Base-by-base conservation (phyloP, 345 rosid species). In the Turritis glabra region DNA sequence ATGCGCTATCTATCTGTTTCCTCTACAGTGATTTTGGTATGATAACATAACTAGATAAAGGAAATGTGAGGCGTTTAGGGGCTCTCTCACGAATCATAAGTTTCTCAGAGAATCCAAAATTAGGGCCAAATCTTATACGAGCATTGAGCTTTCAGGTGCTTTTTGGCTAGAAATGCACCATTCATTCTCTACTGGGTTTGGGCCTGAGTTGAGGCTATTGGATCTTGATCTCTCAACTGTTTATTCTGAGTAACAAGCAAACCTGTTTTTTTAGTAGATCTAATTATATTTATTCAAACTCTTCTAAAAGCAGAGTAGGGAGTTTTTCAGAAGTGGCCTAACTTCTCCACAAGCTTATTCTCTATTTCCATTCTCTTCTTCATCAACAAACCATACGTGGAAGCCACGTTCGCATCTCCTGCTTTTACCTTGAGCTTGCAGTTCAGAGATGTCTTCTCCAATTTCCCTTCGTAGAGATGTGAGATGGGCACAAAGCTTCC, bases 301-400 rank as follows among this genome's bases (percentile, higher is more conserved):
- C 37, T 47, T 47, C 7, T 19, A 65, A 32, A 47, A 13, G 46
- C 1, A 12, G 21, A 32, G 18, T 8, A 1, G n/a, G 17, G 23
- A 3, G 1, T 22, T 69, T 33, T 33, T 77, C 72, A 89, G 76
- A 75, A 80, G 78, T 90, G 92, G 7, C 92, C 92, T 5, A 87
- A 74, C 78, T 92, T 87, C 43, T 84, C 54, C 9, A 89, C 92
- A 43, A 92, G 97, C 30, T 62, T 37, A 23, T 81, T 83, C 86
- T 95, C 96, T 22, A 95, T 81, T 58, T 84, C 96, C 81, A 83
- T 80, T 56, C 96, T 82, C 86, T 86, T 86, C 80, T 82, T 90
- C 99, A 86, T 82, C 79, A 90, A 48, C 47, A 81, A 56, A 4
- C 82, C 80, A 27, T 95, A 90, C 54, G 60, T 75, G 1, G 80